Evolutionary conservation across 2,329 filamentous ascomycete species (phyloP).

Genomic region (Cercospora sp.): DNA sequence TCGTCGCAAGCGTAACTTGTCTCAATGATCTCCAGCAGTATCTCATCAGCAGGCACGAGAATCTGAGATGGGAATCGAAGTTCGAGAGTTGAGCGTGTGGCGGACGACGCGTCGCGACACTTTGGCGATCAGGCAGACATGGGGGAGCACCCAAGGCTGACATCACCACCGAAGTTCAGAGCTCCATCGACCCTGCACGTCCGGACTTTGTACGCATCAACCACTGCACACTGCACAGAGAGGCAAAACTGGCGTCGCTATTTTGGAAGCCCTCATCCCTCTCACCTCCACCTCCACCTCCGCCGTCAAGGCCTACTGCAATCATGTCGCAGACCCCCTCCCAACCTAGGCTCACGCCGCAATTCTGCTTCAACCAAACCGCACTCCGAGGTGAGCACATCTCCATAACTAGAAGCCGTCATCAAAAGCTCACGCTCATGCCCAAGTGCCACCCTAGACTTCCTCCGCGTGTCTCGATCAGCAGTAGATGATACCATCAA

Average conservation of each 20-base stretch:
- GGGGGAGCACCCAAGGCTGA: background rate
- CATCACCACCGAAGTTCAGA: conserved; percentile 3
- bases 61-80: conserved; percentile 11
- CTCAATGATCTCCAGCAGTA: conserved; percentile 14
- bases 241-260: conserved; percentile 31
- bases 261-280: conserved; percentile 33
- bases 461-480: conserved; percentile 79
- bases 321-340: conserved; percentile 46
- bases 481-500: conserved; percentile 91
- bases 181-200: background rate
- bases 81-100: background rate
- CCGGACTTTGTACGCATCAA: background rate
- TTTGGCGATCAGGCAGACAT: conserved; percentile 3
- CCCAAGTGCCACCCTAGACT: conserved; percentile 61
- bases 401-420: background rate
- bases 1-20: conserved; percentile 12
- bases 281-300: conserved; percentile 13
- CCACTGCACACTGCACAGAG: background rate
- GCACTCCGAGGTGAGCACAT: conserved; percentile 47
- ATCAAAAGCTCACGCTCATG: conserved; percentile 36
- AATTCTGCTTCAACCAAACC: conserved; percentile 55
- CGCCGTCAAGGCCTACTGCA: background rate
- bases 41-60: conserved; percentile 19
- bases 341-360: conserved; percentile 46
- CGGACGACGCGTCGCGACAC: conserved; percentile 9